Base-by-base conservation (phyloP, 495 filamentous ascomycete species). In the Margaritispora aquatica region DNA sequence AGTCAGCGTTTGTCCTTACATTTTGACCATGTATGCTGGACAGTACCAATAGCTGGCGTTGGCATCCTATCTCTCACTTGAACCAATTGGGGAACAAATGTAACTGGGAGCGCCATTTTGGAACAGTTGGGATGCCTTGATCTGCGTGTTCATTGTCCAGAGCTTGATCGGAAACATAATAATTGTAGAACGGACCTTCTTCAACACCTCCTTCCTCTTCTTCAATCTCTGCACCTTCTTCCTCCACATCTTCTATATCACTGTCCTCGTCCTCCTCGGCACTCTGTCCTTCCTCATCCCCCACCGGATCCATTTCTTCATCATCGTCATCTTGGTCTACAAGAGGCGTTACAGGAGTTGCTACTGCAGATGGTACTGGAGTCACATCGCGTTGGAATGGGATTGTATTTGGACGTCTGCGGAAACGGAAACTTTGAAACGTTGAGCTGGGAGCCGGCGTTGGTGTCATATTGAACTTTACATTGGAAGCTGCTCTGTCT, bases 141-240 rank as follows among this genome's bases (percentile, higher is more conserved):
- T n/a, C n/a, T n/a, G n/a, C n/a, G n/a, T n/a, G n/a, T n/a, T n/a
- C n/a, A n/a, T n/a, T n/a, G n/a, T n/a, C n/a, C n/a, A n/a, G 21
- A 1, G 27, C 11, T 24, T 10, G n/a, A 15, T 51, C 46, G 21
- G 26, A 21, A 24, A 29, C 31, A 21, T 10, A 24, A 26, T 36
- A 23, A 29, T 8, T 48, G 38, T 22, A 26, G 15, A 54, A 71
- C 69, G 56, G 26, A 68, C 70, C 70, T 60, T 68, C 70, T 34
- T 66, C 65, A 34, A 67, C 67, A 17, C 64, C 69, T 46, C 69
- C 71, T 64, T 70, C 69, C 24, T 72, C 71, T 20, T 73, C 70
- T 2, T 68, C n/a, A n/a, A n/a, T n/a, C n/a, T n/a, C 67, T 7
- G 58, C 63, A 15, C 60, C 63, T 1, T 65, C 68, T 2, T 26